Percentiles rank a stretch among this genome's conserved stretches.
These are phyloP conservation scores for Xylaria grammica DNA, from an alignment of 495 filamentous ascomycete genomes.

Conservation along the genomic window DNA sequence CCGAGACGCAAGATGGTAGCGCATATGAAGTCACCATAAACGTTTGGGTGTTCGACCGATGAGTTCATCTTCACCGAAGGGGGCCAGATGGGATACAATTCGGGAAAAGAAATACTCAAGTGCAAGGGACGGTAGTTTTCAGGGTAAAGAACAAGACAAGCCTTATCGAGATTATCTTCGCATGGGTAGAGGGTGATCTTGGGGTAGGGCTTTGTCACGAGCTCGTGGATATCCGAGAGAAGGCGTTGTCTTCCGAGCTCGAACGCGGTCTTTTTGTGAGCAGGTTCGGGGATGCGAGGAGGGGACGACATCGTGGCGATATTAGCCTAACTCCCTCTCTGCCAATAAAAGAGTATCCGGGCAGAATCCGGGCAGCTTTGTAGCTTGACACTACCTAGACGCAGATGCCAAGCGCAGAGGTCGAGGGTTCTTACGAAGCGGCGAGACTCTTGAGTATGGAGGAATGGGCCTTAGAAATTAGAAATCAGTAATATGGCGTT, in stretches of 20 bases:
- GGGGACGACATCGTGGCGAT: neutral
- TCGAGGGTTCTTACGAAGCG: too few relatives aligned
- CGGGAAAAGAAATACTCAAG: slow-evolving; percentile 36
- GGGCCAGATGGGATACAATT: slow-evolving; percentile 50
- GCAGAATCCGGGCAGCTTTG: too few relatives aligned
- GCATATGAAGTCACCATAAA: slow-evolving; percentile 55
- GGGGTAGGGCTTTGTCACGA: slow-evolving; percentile 51
- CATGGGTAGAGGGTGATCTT: slow-evolving; percentile 45
- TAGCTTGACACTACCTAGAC: too few relatives aligned
- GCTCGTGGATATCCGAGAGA: slow-evolving; percentile 52
- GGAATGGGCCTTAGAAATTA: too few relatives aligned
- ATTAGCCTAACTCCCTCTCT: too few relatives aligned
- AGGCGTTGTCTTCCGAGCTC: slow-evolving; percentile 31
- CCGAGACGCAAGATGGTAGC: slow-evolving; percentile 49
- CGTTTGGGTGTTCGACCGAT: slow-evolving; percentile 59
- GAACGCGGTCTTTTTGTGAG: neutral
- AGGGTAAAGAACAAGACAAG: slow-evolving; percentile 49
- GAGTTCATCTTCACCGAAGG: slow-evolving; percentile 54
- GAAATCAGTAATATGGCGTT: too few relatives aligned
- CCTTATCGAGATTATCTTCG: slow-evolving; percentile 41
- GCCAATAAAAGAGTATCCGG: too few relatives aligned
- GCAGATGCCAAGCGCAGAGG: too few relatives aligned
- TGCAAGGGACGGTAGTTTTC: slow-evolving; percentile 41
- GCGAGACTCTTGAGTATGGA: too few relatives aligned
- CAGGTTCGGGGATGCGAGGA: too few relatives aligned